Evolutionary conservation across 805 yeast species (phyloP).

Genomic region (Wickerhamomyces silvicola): DNA sequence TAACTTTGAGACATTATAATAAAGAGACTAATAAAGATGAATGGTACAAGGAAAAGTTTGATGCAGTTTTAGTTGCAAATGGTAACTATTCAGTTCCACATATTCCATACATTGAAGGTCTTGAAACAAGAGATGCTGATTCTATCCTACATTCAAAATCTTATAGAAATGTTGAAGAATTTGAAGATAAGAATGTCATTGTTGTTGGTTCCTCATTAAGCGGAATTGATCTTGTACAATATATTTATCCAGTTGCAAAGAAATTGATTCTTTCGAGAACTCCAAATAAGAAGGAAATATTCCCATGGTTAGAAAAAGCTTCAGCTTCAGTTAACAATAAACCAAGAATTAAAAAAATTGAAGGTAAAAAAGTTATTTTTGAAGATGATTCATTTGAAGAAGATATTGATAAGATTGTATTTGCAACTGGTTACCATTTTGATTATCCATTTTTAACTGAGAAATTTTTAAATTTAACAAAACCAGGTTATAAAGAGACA

Average conservation of each 20-base stretch:
- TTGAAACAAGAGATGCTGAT: constrained; percentile 34
- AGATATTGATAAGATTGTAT: constrained; percentile 31
- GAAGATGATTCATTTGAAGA: constrained; percentile 27
- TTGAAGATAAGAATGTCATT: constrained; percentile 32
- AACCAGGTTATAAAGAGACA: constrained; percentile 8
- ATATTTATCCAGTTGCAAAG: constrained; percentile 28
- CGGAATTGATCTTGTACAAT: constrained; percentile 37
- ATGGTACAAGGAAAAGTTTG: constrained; percentile 43
- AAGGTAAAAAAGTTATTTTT: constrained; percentile 24
- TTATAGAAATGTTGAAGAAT: constrained; percentile 37
- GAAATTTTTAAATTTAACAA: constrained; percentile 16
- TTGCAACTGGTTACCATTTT: constrained; percentile 38
- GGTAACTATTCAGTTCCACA: constrained; percentile 55
- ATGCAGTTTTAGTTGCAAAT: constrained; percentile 50
- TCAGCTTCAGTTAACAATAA: constrained; percentile 28
- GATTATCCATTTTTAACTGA: constrained; percentile 30
- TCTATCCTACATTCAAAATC: constrained; percentile 44
- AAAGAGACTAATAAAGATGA: constrained; percentile 18
- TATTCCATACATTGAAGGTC: constrained; percentile 43
- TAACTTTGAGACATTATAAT: constrained; percentile 20
- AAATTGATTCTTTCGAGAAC: constrained; percentile 60
- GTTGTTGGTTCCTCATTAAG: constrained; percentile 38
- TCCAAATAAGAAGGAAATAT: constrained; percentile 54
- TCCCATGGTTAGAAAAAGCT: constrained; percentile 35
- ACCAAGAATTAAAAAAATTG: constrained; percentile 20